Evolutionary conservation across 768 basidiomycete genomes (phyloP).

Genomic region (Boletales sp.): DNA sequence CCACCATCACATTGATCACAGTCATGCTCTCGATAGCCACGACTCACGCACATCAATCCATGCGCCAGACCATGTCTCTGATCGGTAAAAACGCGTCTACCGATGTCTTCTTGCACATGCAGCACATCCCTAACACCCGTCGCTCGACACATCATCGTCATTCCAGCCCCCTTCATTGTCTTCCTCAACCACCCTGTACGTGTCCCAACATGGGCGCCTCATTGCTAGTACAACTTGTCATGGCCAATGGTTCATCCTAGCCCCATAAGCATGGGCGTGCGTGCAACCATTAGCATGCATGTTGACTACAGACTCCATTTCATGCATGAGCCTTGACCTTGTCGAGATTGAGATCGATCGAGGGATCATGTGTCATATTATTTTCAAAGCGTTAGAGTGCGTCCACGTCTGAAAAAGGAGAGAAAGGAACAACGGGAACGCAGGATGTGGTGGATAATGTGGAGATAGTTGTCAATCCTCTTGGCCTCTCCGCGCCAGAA

Average conservation of each 20-base stretch:
- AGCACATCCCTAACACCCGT: background rate
- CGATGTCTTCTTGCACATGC: too few relatives aligned
- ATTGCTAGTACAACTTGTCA: conserved; percentile 86
- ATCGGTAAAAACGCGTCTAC: too few relatives aligned
- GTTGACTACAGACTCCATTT: conserved; percentile 78
- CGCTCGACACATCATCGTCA: background rate
- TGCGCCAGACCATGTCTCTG: too few relatives aligned
- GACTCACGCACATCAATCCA: too few relatives aligned
- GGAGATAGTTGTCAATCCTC: conserved; percentile 87
- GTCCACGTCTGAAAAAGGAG: background rate
- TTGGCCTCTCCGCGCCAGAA: conserved; percentile 84
- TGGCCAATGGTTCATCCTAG: conserved; percentile 76
- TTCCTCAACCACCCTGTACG: conserved; percentile 85
- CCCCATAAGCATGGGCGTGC: too few relatives aligned
- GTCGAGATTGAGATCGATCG: conserved; percentile 86
- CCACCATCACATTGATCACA: too few relatives aligned
- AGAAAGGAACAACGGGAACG: conserved; percentile 53
- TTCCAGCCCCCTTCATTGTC: conserved; percentile 42
- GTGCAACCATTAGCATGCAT: conserved; percentile 40
- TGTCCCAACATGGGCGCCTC: conserved; percentile 78
- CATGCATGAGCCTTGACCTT: conserved; percentile 77
- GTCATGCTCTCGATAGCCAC: too few relatives aligned
- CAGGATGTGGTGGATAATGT: conserved; percentile 79
- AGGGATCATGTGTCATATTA: conserved; percentile 72
- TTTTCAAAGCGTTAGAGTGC: conserved; percentile 98